phyloP scores from a whole-genome alignment of 208 protist species.

The Porcisia hertigi region DNA sequence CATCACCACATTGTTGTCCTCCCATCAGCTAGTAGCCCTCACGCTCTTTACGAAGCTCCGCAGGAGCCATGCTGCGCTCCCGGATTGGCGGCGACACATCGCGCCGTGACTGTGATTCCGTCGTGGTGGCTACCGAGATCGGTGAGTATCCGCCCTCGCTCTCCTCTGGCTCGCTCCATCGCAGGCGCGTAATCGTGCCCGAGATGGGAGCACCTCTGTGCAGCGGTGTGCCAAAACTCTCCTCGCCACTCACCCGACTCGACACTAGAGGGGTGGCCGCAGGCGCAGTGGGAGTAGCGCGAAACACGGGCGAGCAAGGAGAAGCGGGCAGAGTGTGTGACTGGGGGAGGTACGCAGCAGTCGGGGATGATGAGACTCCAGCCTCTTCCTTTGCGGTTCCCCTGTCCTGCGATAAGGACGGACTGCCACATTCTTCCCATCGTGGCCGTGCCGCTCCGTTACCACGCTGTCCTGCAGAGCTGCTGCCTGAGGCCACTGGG shows the following conservation, averaged over 20 bases:
- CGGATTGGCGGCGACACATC: constrained; percentile 51
- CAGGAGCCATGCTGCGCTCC: constrained; percentile 54
- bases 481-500: neutral
- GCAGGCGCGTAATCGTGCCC: constrained; percentile 10
- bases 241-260: neutral
- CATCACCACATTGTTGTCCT: neutral
- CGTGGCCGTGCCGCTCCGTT: neutral
- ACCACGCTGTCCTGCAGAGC: neutral
- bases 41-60: constrained; percentile 31
- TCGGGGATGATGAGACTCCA: neutral
- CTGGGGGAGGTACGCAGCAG: neutral
- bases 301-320: neutral
- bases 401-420: too few species aligned
- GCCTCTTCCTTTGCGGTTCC: neutral
- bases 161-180: constrained; percentile 19
- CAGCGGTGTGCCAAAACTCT: neutral
- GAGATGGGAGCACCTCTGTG: neutral
- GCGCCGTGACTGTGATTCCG: constrained; percentile 21
- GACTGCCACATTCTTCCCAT: neutral
- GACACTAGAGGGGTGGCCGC: neutral
- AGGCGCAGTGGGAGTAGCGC: neutral
- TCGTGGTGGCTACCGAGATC: constrained; percentile 9
- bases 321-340: too few species aligned
- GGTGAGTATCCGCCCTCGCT: constrained; percentile 20
- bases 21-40: constrained; percentile 2